Percentiles rank a stretch among this genome's conserved stretches.
Evolutionary conservation across 371 early-diverging fungal species (phyloP).

Genomic region (Fennellomyces sp.): DNA sequence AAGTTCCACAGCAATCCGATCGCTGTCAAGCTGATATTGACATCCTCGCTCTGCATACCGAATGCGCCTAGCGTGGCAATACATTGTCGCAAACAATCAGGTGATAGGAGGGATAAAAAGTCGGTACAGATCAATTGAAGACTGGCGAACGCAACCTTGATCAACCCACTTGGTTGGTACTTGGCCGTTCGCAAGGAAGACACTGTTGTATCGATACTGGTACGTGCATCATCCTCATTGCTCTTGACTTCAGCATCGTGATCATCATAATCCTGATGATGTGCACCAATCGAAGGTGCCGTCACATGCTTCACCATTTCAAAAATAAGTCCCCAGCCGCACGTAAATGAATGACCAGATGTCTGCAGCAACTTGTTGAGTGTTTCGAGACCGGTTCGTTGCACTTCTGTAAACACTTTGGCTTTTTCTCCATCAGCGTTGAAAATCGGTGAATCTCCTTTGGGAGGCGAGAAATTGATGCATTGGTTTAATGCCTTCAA

Average conservation of each 20-base stretch:
- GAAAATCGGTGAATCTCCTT: constrained; percentile 14
- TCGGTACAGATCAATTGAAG: constrained; percentile 96
- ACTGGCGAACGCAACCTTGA: constrained; percentile 90
- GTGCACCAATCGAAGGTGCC: not conserved
- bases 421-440: constrained; percentile 12
- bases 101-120: constrained; percentile 81
- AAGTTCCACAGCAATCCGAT: constrained; percentile 93
- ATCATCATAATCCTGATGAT: constrained; percentile 1
- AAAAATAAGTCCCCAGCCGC: constrained; percentile 91
- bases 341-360: constrained; percentile 85
- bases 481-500: constrained; percentile 47
- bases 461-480: constrained; percentile 32
- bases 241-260: constrained; percentile 15
- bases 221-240: constrained; percentile 14
- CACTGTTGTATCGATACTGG: constrained; percentile 34
- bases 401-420: constrained; percentile 67
- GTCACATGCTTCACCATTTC: constrained; percentile 79
- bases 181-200: constrained; percentile 22
- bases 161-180: constrained; percentile 52
- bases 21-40: constrained; percentile 94
- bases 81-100: constrained; percentile 77
- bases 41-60: constrained; percentile 85
- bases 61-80: constrained; percentile 84
- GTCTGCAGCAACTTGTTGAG: constrained; percentile 89
- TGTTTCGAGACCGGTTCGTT: constrained; percentile 86